Evolutionary conservation across 768 basidiomycete species (phyloP).

Genomic region (Naganishia vaughanmartiniae): DNA sequence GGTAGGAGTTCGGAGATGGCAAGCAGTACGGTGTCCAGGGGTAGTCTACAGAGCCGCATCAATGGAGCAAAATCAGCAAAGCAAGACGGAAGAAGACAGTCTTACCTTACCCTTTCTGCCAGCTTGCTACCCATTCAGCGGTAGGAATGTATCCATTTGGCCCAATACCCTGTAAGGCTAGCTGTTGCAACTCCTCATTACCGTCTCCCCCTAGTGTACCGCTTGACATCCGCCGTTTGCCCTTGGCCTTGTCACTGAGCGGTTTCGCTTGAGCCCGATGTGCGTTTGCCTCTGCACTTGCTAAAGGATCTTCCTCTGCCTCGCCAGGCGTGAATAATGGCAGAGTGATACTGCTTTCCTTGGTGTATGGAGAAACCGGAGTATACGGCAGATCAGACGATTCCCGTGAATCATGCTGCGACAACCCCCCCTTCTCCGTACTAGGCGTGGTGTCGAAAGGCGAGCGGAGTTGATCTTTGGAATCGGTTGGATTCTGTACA

Average conservation of each 20-base stretch:
- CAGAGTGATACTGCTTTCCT: conserved; percentile 2
- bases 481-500: conserved; percentile 1
- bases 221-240: conserved; percentile 59
- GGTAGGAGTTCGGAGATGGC: conserved; percentile 84
- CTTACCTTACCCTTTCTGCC: conserved; percentile 81
- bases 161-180: conserved; percentile 70
- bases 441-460: conserved; percentile 13
- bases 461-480: conserved; percentile 3
- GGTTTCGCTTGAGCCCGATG: conserved; percentile 47
- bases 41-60: conserved; percentile 60
- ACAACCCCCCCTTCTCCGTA: conserved; percentile 21
- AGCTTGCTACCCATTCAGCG: conserved; percentile 92
- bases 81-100: neutral
- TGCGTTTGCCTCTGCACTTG: conserved; percentile 31
- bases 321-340: conserved; percentile 39
- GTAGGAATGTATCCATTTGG: conserved; percentile 91
- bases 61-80: conserved; percentile 1
- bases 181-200: conserved; percentile 59
- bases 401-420: conserved; percentile 20
- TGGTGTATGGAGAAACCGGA: neutral
- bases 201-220: conserved; percentile 19
- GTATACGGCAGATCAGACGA: neutral
- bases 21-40: conserved; percentile 81
- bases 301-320: conserved; percentile 37
- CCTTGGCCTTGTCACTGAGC: conserved; percentile 81